Evolutionary conservation across 352 stramenopile genomes (phyloP), one percentile per base, ranked within the genome.

Genomic region (Phytopythium ostracodes): DNA sequence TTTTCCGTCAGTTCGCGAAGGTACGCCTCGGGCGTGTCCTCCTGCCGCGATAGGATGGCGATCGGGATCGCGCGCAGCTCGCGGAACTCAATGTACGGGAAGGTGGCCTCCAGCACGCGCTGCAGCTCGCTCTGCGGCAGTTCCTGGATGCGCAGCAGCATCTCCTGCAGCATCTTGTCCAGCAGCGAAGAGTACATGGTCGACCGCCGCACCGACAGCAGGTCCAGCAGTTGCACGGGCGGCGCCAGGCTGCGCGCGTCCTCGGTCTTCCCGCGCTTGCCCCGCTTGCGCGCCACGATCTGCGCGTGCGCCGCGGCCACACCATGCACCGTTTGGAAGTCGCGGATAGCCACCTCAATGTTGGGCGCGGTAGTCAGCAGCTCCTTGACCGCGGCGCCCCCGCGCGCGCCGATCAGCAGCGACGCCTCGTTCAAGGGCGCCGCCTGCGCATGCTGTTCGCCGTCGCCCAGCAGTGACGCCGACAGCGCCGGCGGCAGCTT

Each of bases 11-110:
- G 63, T 52, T 94, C 84, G 43, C 81, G 79, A 38, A 96, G 42
- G 62, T 92, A 96, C 29, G 81, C 55, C 47, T 88, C 74, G 0
- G 87, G 87, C 14, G 87, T 96, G n/a, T 92, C 76, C 11, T 91
- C 75, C 57, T 96, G 87, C 25, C 79, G 71, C 29, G 84, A 76
- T 20, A 96, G 70, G 49, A 96, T 88, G 49, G 87, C 85, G 54
- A 96, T 93, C 20, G 85, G 85, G 60, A 96, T 87, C 27, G 81
- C 76, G 47, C 85, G 81, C 35, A 96, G 77, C 72, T 96, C 87
- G 40, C 84, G 84, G 63, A 93, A 93, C 65, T 96, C 87, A 67
- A 96, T 91, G 46, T 93, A 96, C 35, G 87, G 84, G 62, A 96
- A 96, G 20, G 87, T 96, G 46, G 75, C 73, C 64, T 94, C 85